A percentile compares a stretch with the other conserved stretches of the same genome.
phyloP scores from a whole-genome alignment of 1,139 yeast species.

The Scheffersomyces parashehatae region DNA sequence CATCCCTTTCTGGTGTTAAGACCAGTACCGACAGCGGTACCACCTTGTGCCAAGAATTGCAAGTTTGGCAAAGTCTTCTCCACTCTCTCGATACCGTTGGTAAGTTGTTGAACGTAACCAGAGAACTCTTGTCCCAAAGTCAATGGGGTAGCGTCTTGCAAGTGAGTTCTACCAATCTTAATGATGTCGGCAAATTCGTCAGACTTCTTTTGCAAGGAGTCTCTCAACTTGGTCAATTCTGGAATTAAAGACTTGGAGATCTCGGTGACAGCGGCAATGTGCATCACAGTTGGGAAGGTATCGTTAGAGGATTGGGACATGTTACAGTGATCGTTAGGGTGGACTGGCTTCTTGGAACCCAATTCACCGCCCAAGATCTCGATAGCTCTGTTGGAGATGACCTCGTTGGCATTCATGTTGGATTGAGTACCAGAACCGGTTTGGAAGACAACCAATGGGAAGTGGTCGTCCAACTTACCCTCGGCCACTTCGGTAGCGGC shows the following conservation, averaged over 20 bases:
- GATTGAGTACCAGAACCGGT: constrained; percentile 99
- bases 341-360: constrained; percentile 93
- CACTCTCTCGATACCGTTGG: constrained; percentile 86
- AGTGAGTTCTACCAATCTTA: constrained; percentile 97
- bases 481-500: constrained; percentile 95
- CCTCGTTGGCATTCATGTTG: constrained; percentile 98
- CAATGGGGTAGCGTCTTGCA: constrained; percentile 98
- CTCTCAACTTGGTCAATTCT: constrained; percentile 72
- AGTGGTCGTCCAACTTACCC: constrained; percentile 89
- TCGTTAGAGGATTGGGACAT: constrained; percentile 98
- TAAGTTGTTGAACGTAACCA: constrained; percentile 91
- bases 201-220: constrained; percentile 71
- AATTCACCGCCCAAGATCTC: constrained; percentile 88
- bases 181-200: constrained; percentile 85
- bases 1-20: constrained; percentile 90
- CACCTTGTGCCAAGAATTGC: constrained; percentile 92
- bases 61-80: constrained; percentile 75
- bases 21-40: constrained; percentile 99
- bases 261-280: constrained; percentile 95
- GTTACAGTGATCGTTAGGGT: constrained; percentile 98
- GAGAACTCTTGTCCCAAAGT: constrained; percentile 98
- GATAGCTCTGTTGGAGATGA: constrained; percentile 95
- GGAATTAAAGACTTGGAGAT: constrained; percentile 76
- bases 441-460: constrained; percentile 97
- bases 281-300: constrained; percentile 99